These are phyloP conservation scores for Scheffersomyces quercinus DNA, from an alignment of 1,139 yeast species.

Conservation along the genomic window DNA sequence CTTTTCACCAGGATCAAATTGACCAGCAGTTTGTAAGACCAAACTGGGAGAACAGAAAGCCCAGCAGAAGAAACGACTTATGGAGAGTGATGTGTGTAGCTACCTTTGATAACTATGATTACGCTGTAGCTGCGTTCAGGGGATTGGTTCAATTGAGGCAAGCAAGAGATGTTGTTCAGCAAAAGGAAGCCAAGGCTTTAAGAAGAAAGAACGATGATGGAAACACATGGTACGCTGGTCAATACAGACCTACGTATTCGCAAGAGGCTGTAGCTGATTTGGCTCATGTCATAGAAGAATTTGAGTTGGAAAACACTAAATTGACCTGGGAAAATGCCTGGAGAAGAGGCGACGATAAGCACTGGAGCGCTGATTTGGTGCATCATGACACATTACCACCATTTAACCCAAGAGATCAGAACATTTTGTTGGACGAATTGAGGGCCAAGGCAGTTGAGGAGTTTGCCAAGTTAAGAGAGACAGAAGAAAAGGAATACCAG, in stretches of 20 bases:
- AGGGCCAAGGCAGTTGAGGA: slow-evolving; percentile 43
- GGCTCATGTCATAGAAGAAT: slow-evolving; percentile 66
- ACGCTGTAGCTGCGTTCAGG: slow-evolving; percentile 73
- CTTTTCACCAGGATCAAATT: slow-evolving; percentile 68
- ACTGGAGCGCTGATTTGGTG: slow-evolving; percentile 62
- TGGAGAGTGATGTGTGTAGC: slow-evolving; percentile 94
- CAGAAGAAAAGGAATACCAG: slow-evolving; percentile 7
- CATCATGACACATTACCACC: slow-evolving; percentile 61
- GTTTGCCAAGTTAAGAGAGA: slow-evolving; percentile 26
- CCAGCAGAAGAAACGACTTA: slow-evolving; percentile 75
- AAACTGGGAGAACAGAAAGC: slow-evolving; percentile 86
- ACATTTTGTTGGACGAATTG: slow-evolving; percentile 60
- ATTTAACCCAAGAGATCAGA: slow-evolving; percentile 65
- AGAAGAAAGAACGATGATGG: slow-evolving; percentile 77
- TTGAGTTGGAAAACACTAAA: slow-evolving; percentile 49
- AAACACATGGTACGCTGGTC: slow-evolving; percentile 82
- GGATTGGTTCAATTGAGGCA: slow-evolving; percentile 73
- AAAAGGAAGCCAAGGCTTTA: slow-evolving; percentile 62
- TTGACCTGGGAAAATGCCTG: slow-evolving; percentile 82
- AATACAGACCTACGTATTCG: slow-evolving; percentile 84
- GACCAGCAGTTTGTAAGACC: slow-evolving; percentile 73
- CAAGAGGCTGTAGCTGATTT: slow-evolving; percentile 94
- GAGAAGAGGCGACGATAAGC: slow-evolving; percentile 75
- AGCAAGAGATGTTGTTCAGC: slow-evolving; percentile 62
- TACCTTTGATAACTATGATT: slow-evolving; percentile 60